Evolutionary conservation across 768 basidiomycete species (phyloP), one percentile per base, ranked within the genome.

Genomic region (Hypholoma fasciculare): DNA sequence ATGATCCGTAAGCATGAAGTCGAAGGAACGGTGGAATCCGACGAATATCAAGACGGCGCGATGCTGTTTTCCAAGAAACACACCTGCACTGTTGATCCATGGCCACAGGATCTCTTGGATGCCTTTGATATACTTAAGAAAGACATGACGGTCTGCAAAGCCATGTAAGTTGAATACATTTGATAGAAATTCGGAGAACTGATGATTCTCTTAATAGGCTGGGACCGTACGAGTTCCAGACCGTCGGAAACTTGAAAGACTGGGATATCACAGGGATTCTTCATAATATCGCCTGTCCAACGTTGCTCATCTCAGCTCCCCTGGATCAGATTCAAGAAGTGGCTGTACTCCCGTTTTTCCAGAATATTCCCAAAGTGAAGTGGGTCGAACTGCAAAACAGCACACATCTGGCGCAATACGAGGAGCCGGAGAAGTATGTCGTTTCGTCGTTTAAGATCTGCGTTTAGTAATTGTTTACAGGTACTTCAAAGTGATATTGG

Each of bases 361-460:
- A 49, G 37, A 65, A 65, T 16, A 68, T 76, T 38, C 64, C 59
- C 1, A 76, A 70, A 43, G 64, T 72, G 39, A 73, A 72, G 47
- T 76, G 75, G 75, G 70, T 70, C 1, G 69, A 70, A 13, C 65
- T 76, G 38, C 65, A 68, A 17, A 66, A 69, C 53, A 73, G 72
- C 30, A 58, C 68, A 1, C 68, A 68, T 37, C 47, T 68, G 8
- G 63, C 65, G 7, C 48, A 57, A 27, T 67, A 59, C 39, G 68
- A 69, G 39, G 68, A 69, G 19, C 66, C 66, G 1, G 63, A 64
- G 17, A 60, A 64, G 68, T 67, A 42, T 17, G 57, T 53, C n/a
- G 16, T 8, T 14, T 9, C 12, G 13, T 37, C 14, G 37, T 4
- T 27, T 38, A 16, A 38, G 12, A 26, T 20, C 19, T 36, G 19